Percentiles rank a stretch among this genome's conserved stretches.
These are phyloP conservation scores for Phytomonas sp. DNA, from an alignment of 208 protist species.

Conservation along the genomic window DNA sequence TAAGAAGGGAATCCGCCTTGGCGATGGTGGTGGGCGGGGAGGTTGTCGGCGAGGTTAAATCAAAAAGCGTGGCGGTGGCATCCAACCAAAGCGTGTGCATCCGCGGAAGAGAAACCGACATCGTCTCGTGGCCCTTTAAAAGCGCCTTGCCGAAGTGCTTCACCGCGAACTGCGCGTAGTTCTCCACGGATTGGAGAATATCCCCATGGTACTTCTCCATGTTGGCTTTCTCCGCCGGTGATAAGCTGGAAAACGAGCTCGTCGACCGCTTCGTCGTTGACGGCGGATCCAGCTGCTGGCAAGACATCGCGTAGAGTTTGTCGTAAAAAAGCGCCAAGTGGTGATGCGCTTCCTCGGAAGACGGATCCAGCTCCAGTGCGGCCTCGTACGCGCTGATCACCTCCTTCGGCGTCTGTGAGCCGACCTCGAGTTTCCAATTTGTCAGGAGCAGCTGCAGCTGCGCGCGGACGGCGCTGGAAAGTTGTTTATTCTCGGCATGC, in stretches of 20 bases:
- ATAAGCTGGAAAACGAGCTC: conserved; percentile 13
- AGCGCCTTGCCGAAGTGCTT: conserved; percentile 85
- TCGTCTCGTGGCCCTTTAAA: conserved; percentile 62
- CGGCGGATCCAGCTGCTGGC: conserved; percentile 1
- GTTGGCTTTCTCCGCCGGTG: conserved; percentile 14
- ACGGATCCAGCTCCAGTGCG: conserved; percentile 38
- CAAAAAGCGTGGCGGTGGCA: conserved; percentile 28
- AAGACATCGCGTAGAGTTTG: conserved; percentile 31
- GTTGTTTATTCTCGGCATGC: conserved; percentile 19
- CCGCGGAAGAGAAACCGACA: conserved; percentile 90
- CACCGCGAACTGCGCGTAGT: conserved; percentile 20
- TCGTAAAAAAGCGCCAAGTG: conserved; percentile 92
- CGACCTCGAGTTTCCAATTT: conserved; percentile 68
- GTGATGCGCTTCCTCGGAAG: conserved; percentile 88
- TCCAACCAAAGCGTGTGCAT: conserved; percentile 95
- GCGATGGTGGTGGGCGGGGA: conserved; percentile 14
- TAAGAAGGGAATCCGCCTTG: conserved; percentile 9
- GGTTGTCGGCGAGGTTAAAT: conserved; percentile 8
- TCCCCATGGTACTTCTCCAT: conserved; percentile 21
- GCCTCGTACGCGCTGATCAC: conserved; percentile 74
- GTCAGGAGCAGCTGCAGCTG: conserved; percentile 71
- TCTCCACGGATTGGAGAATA: conserved; percentile 20
- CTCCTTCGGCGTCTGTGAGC: conserved; percentile 64
- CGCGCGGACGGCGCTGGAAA: conserved; percentile 30
- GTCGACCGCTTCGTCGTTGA: conserved; percentile 16